phyloP scores from a whole-genome alignment of 768 basidiomycete genomes.

The Suillus subalutaceus region DNA sequence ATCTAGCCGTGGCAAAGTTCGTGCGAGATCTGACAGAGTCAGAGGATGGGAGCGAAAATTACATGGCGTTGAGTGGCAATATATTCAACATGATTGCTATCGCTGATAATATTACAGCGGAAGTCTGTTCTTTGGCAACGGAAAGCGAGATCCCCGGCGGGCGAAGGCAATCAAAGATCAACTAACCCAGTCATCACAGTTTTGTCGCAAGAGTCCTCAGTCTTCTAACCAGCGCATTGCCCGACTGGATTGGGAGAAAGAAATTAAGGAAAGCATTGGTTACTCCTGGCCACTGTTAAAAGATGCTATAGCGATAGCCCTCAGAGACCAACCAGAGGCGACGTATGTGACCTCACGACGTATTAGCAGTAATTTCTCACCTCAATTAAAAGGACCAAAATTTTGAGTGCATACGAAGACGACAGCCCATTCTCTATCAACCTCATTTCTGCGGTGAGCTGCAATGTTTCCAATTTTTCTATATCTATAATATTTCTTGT shows the following conservation, averaged over 20 bases:
- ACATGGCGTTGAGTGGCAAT: conserved; percentile 40
- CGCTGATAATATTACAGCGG: conserved; percentile 28
- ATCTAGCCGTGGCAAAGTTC: conserved; percentile 46
- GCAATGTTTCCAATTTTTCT: background rate
- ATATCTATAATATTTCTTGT: conserved; percentile 1
- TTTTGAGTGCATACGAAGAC: conserved; percentile 55
- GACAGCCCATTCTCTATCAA: conserved; percentile 59
- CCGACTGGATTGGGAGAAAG: conserved; percentile 27
- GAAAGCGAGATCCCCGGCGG: conserved; percentile 27
- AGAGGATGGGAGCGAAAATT: conserved; percentile 22
- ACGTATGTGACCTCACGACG: conserved; percentile 24
- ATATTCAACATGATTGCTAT: background rate
- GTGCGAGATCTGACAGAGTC: conserved; percentile 39
- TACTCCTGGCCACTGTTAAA: conserved; percentile 28
- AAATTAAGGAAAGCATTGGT: conserved; percentile 28
- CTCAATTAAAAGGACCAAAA: conserved; percentile 33
- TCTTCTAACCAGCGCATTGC: conserved; percentile 24
- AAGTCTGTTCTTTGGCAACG: conserved; percentile 35
- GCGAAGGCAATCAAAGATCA: conserved; percentile 34
- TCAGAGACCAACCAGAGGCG: conserved; percentile 21
- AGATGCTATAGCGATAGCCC: conserved; percentile 22
- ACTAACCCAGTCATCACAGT: conserved; percentile 24
- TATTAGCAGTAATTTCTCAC: background rate
- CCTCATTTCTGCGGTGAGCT: conserved; percentile 56
- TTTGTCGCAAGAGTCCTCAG: conserved; percentile 14